Evolutionary conservation across 1,139 yeast species (phyloP), one percentile per base, ranked within the genome.

Genomic region (Pichiaceae sp.): DNA sequence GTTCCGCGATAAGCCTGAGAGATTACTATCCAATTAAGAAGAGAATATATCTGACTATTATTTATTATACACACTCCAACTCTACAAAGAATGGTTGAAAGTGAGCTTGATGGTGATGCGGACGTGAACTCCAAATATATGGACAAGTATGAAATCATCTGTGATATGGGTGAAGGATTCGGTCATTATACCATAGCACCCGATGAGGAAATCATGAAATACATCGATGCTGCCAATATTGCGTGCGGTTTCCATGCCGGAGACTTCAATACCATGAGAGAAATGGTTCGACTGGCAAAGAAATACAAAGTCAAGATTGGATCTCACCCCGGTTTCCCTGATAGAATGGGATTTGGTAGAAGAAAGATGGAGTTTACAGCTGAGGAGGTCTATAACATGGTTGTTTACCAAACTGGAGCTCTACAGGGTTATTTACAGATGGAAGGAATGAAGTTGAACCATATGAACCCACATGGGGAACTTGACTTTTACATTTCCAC

Each of bases 171-270:
- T 3, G 67, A 62, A 53, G 68, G 64, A 0, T 63, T 46, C 44
- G 67, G 67, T 4, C 57, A 54, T 17, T 62, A 61, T 56, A 57
- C 47, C 39, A 54, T 63, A 57, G 68, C 63, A 1, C 65, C 64
- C 3, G 67, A 62, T 42, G 64, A 58, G 18, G 65, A 62, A 24
- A 56, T 63, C 27, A 61, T 62, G 64, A 64, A 64, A 15, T 45
- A 49, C 14, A 62, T 62, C 37, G 65, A 62, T 43, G 48, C 56
- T n/a, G 67, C 66, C 12, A 63, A 63, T 41, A 45, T 63, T 39
- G 67, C 67, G 4, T 62, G 67, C 47, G 67, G 68, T 2, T 61
- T 57, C 25, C 67, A 62, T 44, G 67, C 66, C 29, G 66, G 66
- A 14, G 66, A 62, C 40, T 56, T 56, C 32, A 51, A 49, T 26